phyloP scores from a whole-genome alignment of 192 early-diverging fungal genomes.

The Lobosporangium transversale region DNA sequence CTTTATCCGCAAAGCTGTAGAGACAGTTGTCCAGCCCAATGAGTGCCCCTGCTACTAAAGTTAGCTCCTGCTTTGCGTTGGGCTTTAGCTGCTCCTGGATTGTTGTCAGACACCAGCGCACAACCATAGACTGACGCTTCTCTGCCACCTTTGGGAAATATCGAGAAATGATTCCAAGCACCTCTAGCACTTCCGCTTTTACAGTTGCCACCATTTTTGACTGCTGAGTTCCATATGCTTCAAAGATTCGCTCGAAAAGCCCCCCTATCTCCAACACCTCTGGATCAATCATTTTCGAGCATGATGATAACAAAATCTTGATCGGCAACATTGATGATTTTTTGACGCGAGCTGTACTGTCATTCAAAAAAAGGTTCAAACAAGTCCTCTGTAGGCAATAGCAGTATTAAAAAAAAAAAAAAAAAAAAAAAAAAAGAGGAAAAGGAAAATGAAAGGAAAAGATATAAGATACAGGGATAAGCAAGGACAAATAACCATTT shows the following conservation, averaged over 20 bases:
- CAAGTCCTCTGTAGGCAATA: slow-evolving; percentile 27
- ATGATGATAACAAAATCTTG: slow-evolving; percentile 44
- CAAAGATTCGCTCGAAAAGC: slow-evolving; percentile 29
- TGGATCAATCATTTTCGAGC: slow-evolving; percentile 38
- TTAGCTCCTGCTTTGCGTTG: slow-evolving; percentile 29
- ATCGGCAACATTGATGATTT: slow-evolving; percentile 52
- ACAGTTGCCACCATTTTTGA: slow-evolving; percentile 45
- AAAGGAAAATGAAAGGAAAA: too few relatives aligned
- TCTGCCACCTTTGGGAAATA: slow-evolving; percentile 42
- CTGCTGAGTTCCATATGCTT: slow-evolving; percentile 28
- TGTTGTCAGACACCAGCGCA: slow-evolving; percentile 47
- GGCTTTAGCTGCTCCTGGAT: slow-evolving; percentile 47
- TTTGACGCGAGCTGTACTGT: slow-evolving; percentile 39
- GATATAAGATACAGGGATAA: too few relatives aligned
- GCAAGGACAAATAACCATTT: too few relatives aligned
- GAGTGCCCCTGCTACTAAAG: slow-evolving; percentile 38
- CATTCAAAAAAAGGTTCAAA: slow-evolving; percentile 39
- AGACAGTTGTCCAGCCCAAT: slow-evolving; percentile 48
- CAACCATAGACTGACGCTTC: slow-evolving; percentile 9
- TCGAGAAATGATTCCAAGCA: slow-evolving; percentile 55
- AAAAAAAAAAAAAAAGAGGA: too few relatives aligned
- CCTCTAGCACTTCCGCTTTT: slow-evolving; percentile 54
- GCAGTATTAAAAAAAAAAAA: neutral
- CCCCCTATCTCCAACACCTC: slow-evolving; percentile 36
- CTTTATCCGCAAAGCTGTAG: slow-evolving; percentile 26